Base-by-base conservation (phyloP, 1,139 yeast genomes). In the Nadsonia starkeyi-henricii region DNA sequence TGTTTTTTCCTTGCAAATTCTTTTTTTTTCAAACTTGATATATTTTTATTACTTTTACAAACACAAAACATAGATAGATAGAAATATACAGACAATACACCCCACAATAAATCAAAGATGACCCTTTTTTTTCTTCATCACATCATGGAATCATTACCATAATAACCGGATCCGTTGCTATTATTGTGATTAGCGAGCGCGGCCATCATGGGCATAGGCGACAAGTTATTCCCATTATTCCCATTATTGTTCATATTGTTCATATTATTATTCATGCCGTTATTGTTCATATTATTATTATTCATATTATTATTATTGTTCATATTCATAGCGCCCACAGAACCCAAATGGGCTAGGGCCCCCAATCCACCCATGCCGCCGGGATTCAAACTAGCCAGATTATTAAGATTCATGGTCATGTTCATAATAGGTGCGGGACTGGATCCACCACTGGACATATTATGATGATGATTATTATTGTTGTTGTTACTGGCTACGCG, bases 401-500 rank as follows among this genome's bases (percentile, higher is more conserved):
- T 33, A 33, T 33, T 33, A 5, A 33, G 4, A 33, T 33, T 33
- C 39, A 33, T 33, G 4, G 39, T 33, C 39, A 33, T 33, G 17
- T 13, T 33, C 15, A n/a, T 12, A 3, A 33, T 13, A 13, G 39
- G 39, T 15, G 39, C 39, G 17, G 39, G 39, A 33, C 39, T 33
- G 17, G 17, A 13, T 4, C 39, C 39, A 33, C 39, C 39, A 15
- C 39, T 33, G 9, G 17, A 12, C 15, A n/a, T 13, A 13, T n/a
- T 23, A 9, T 5, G 8, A 23, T 23, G 5, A 23, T 23, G 5
- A 8, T 9, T 33, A 33, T 33, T n/a, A 33, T 12, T n/a, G 39
- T 5, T n/a, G 12, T 33, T 33, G 17, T 33, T 33, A 23, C 9
- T 23, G 28, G 28, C 45, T 17, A 55, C 57, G 42, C 65, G 56